Evolutionary conservation across 352 stramenopile species (phyloP), one percentile per base, ranked within the genome.

Genomic region (Pythium aquatile): DNA sequence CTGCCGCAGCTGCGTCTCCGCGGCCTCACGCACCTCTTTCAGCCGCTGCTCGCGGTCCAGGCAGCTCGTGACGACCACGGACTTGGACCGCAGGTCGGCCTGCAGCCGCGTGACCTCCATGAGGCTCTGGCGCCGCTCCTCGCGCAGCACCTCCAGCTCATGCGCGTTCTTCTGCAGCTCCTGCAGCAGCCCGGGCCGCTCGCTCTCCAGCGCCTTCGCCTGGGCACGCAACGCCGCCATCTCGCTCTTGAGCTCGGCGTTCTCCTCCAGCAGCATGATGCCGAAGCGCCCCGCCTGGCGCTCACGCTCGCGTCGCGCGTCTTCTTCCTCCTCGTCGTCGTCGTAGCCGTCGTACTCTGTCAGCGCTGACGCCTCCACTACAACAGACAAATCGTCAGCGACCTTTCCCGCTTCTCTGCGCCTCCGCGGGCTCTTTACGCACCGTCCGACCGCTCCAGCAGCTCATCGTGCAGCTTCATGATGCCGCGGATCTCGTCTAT

Each of bases 251-350:
- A 94, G 68, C 54, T 87, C 83, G 33, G 82, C 73, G 46, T 91
- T 94, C 58, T 83, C 76, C 70, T 94, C 85, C 51, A 94, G 63
- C 37, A 94, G 63, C 54, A 85, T 67, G 39, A 94, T 88, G 1
- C 85, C 85, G 16, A 80, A 80, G 39, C 85, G 83, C 11, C 83
- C 85, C 33, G 85, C 81, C 39, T 82, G 83, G 48, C 85, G 83
- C 17, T 81, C 85, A 29, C 83, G 79, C 39, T 82, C 83, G 48
- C 70, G 79, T 17, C 91, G 74, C 49, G 79, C 76, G 35, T 90
- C 79, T n/a, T 86, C 75, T 40, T 87, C 81, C 1, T 58, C 30
- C 2, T 58, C n/a, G 0, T 47, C 53, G 16, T 46, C 33, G 5
- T 58, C 53, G 24, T 44, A 47, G 9, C n/a, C 53, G 53, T 47